Conservation (phyloP, 2,329 filamentous ascomycete species). For the Cladophialophora immunda region DNA sequence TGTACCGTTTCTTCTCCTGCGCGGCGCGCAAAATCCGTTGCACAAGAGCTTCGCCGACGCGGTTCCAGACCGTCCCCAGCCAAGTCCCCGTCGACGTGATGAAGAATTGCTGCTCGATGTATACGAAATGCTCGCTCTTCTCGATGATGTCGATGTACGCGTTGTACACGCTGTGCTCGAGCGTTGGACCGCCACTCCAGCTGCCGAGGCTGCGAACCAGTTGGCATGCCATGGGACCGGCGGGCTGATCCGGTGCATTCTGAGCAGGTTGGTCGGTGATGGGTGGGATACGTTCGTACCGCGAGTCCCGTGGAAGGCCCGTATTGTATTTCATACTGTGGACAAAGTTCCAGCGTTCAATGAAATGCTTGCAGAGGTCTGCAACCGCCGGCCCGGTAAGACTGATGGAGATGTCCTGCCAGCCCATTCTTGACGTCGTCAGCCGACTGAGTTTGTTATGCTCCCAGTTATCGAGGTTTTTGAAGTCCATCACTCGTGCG, state of each 20-base stretch:
- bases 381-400: conserved; percentile 77
- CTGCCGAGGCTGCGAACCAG: conserved; percentile 56
- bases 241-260: conserved; percentile 70
- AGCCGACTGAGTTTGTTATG: conserved; percentile 86
- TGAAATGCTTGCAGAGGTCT: conserved; percentile 79
- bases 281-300: conserved; percentile 15
- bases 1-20: conserved; percentile 71
- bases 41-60: conserved; percentile 79
- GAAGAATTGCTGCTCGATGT: conserved; percentile 89
- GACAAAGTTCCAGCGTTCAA: conserved; percentile 90
- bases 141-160: conserved; percentile 78
- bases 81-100: conserved; percentile 78
- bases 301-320: conserved; percentile 39
- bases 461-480: conserved; percentile 78
- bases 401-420: conserved; percentile 84
- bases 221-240: conserved; percentile 50
- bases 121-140: conserved; percentile 75
- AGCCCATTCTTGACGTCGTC: conserved; percentile 86
- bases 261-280: conserved; percentile 44
- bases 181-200: conserved; percentile 67
- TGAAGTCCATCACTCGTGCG: conserved; percentile 80
- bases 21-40: conserved; percentile 77
- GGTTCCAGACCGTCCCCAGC: conserved; percentile 77
- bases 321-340: conserved; percentile 84
- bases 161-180: conserved; percentile 83